phyloP scores from a whole-genome alignment of 139 green algal species.

The Haematococcus sp. region DNA sequence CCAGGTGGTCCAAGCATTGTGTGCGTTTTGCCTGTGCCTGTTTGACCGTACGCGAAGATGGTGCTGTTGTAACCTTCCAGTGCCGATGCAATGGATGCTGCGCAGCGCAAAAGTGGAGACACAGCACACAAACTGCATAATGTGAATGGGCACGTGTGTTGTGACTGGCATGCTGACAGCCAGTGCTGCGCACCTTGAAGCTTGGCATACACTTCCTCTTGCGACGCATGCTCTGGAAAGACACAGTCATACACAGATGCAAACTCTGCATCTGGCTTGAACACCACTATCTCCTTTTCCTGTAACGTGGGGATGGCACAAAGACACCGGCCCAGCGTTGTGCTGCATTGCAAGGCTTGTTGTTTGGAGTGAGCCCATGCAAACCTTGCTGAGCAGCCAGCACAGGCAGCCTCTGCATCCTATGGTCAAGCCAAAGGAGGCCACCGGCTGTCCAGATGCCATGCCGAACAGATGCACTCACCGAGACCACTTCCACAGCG shows the following conservation, averaged over 20 bases:
- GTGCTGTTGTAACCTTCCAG: slow-evolving; percentile 32
- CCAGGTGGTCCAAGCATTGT: slow-evolving; percentile 57
- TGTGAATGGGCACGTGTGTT: too few relatives aligned
- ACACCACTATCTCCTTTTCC: slow-evolving; percentile 23
- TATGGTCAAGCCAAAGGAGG: too few relatives aligned
- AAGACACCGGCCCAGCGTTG: too few relatives aligned
- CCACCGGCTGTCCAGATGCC: too few relatives aligned
- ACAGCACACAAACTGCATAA: slow-evolving; percentile 16
- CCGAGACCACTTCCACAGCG: slow-evolving; percentile 28
- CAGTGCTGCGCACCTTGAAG: slow-evolving; percentile 14
- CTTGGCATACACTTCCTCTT: slow-evolving; percentile 39
- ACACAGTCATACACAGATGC: slow-evolving; percentile 47
- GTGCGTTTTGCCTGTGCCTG: slow-evolving; percentile 64
- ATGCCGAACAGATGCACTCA: too few relatives aligned
- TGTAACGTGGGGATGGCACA: too few relatives aligned
- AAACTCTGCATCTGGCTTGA: slow-evolving; percentile 35
- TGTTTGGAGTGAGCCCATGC: slow-evolving; percentile 13
- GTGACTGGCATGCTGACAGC: neutral
- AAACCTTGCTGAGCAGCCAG: slow-evolving; percentile 5
- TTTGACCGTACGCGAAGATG: slow-evolving; percentile 34
- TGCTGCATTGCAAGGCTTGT: neutral
- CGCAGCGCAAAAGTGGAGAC: too few relatives aligned
- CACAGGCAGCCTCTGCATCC: neutral
- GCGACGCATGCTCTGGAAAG: slow-evolving; percentile 30
- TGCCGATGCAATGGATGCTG: slow-evolving; percentile 10